Conservation (phyloP, 2,329 filamentous ascomycete genomes). For the Xylogone sp. region DNA sequence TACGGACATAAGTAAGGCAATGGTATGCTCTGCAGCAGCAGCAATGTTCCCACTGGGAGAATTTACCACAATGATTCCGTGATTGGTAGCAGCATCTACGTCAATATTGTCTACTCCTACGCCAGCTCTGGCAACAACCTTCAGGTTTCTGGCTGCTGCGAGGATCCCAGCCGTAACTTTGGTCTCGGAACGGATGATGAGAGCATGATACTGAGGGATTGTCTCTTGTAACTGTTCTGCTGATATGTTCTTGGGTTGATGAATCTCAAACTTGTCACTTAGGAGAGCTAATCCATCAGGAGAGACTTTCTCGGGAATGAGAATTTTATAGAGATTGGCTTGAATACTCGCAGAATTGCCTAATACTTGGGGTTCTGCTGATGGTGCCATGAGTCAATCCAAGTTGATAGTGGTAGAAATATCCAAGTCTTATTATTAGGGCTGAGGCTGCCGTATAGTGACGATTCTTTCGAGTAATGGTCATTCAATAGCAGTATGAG, state of each 20-base stretch:
- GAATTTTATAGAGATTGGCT: constrained; percentile 41
- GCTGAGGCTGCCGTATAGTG: too few relatives aligned
- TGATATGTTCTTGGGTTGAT: constrained; percentile 60
- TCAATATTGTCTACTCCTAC: constrained; percentile 84
- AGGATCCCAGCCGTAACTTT: constrained; percentile 71
- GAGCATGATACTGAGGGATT: constrained; percentile 69
- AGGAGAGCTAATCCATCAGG: constrained; percentile 72
- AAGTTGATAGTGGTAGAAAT: too few relatives aligned
- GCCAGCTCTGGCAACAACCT: constrained; percentile 75
- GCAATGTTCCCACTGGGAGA: constrained; percentile 76
- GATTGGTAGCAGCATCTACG: constrained; percentile 65
- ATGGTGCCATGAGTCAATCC: too few relatives aligned
- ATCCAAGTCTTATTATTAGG: too few relatives aligned
- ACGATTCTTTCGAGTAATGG: too few relatives aligned
- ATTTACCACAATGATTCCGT: constrained; percentile 78
- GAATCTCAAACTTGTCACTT: constrained; percentile 62
- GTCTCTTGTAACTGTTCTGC: constrained; percentile 60
- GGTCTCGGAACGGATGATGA: constrained; percentile 79
- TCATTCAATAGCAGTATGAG: too few relatives aligned
- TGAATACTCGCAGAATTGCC: too few relatives aligned
- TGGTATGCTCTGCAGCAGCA: constrained; percentile 75
- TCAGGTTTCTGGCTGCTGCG: constrained; percentile 61
- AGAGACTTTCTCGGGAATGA: constrained; percentile 78
- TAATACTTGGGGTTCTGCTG: too few relatives aligned
- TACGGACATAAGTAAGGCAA: constrained; percentile 69